phyloP scores from a whole-genome alignment of 2,329 filamentous ascomycete species.

The Colletotrichum falcatum region DNA sequence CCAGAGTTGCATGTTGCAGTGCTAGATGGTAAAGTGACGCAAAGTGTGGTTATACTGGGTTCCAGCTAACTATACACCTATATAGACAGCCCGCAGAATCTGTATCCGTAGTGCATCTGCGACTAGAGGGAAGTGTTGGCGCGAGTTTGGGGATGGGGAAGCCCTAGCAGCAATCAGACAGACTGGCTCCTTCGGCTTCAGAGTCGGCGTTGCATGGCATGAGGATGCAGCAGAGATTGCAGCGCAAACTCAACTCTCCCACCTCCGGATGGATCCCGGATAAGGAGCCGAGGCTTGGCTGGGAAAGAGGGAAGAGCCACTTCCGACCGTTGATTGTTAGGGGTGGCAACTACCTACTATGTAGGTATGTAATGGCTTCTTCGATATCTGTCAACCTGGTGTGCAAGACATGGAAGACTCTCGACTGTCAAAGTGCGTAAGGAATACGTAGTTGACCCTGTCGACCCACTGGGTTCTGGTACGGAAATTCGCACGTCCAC shows the following conservation, averaged over 20 bases:
- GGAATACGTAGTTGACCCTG: background rate
- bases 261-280: constrained; percentile 1
- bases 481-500: constrained; percentile 6
- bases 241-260: constrained; percentile 24
- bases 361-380: background rate
- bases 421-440: background rate
- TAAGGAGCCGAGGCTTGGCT: background rate
- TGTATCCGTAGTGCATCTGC: background rate
- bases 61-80: no score
- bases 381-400: background rate
- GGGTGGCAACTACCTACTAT: no score
- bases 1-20: constrained; percentile 16
- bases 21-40: background rate
- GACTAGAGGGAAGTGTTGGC: background rate
- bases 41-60: background rate
- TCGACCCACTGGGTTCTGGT: constrained; percentile 12
- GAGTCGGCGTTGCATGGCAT: constrained; percentile 11
- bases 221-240: constrained; percentile 15
- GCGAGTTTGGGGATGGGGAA: background rate
- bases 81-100: no score
- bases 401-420: constrained; percentile 9
- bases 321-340: constrained; percentile 5
- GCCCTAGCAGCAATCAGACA: background rate
- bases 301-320: background rate
- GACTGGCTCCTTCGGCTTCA: constrained; percentile 18